Evolutionary conservation across 441 rosid genomes (phyloP).

Genomic region (Jatropha multifida): DNA sequence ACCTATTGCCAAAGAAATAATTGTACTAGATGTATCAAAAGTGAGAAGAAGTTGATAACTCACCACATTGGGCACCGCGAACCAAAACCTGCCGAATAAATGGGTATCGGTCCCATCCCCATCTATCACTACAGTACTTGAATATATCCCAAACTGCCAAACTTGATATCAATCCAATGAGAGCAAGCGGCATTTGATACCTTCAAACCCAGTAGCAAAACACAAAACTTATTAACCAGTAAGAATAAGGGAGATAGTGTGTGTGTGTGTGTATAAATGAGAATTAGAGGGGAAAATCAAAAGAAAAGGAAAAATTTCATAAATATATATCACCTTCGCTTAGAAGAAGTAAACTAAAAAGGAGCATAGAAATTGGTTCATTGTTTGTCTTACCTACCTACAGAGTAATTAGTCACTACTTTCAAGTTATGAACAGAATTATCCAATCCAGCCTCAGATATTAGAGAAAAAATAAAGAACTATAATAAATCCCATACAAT

Average conservation of each 20-base stretch:
- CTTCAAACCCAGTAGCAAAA: conserved; percentile 25
- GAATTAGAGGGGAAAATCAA: neutral
- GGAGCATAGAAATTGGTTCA: neutral
- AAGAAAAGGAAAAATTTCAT: neutral
- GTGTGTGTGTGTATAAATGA: too few relatives aligned
- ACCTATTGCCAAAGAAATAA: neutral
- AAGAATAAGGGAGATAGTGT: too few relatives aligned
- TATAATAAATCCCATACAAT: neutral
- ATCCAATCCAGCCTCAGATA: neutral
- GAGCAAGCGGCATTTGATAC: conserved; percentile 92
- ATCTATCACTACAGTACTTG: conserved; percentile 64
- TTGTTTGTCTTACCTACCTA: neutral
- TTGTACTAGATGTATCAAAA: neutral
- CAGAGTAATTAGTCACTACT: neutral
- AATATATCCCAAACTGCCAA: conserved; percentile 89
- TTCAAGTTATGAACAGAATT: neutral
- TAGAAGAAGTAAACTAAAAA: neutral
- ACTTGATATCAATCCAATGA: conserved; percentile 72
- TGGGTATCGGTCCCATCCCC: conserved; percentile 68
- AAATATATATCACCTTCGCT: neutral
- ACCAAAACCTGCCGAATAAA: conserved; percentile 46
- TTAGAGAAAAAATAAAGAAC: neutral
- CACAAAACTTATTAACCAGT: too few relatives aligned
- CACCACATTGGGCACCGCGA: conserved; percentile 77
- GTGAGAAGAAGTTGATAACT: conserved; percentile 26